Percentiles rank a stretch among this genome's conserved stretches.
Evolutionary conservation across 2,329 filamentous ascomycete species (phyloP).

Genomic region (Arthrobotrys musiformis): DNA sequence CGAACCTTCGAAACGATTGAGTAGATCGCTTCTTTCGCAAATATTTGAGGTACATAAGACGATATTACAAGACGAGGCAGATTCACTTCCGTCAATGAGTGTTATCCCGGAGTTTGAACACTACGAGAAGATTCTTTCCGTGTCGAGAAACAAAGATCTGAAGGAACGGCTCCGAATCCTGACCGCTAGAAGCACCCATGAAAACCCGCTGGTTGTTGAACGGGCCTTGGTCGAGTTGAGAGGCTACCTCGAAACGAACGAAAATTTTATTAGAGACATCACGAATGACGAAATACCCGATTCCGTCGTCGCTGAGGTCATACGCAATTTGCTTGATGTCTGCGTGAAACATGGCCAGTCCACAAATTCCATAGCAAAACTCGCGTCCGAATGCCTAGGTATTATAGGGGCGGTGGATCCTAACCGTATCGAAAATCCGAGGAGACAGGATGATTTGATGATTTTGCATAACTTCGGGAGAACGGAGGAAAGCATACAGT

Average conservation of each 20-base stretch:
- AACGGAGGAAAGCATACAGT: slow-evolving; percentile 81
- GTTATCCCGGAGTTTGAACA: slow-evolving; percentile 76
- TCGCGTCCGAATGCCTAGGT: slow-evolving; percentile 85
- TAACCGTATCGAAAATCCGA: slow-evolving; percentile 82
- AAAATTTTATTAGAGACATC: slow-evolving; percentile 80
- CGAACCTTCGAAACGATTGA: slow-evolving; percentile 69
- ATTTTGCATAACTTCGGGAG: slow-evolving; percentile 86
- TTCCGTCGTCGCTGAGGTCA: slow-evolving; percentile 75
- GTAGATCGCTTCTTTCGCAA: slow-evolving; percentile 72
- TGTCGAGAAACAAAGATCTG: slow-evolving; percentile 74
- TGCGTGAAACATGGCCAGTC: slow-evolving; percentile 75
- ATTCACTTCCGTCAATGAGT: slow-evolving; percentile 80
- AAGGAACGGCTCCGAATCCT: slow-evolving; percentile 77
- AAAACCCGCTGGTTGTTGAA: slow-evolving; percentile 85
- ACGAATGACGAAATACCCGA: slow-evolving; percentile 86
- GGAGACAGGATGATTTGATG: slow-evolving; percentile 83
- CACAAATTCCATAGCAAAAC: slow-evolving; percentile 71
- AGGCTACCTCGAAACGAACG: slow-evolving; percentile 76
- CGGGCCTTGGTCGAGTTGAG: slow-evolving; percentile 82
- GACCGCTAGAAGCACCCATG: slow-evolving; percentile 77
- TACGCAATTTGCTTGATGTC: slow-evolving; percentile 84
- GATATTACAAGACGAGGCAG: slow-evolving; percentile 74
- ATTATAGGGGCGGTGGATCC: slow-evolving; percentile 91
- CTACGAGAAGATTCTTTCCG: slow-evolving; percentile 73
- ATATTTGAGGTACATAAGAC: slow-evolving; percentile 73